Evolutionary conservation across 768 basidiomycete genomes (phyloP), one percentile per base, ranked within the genome.

Genomic region (Tubosaeta sp.): DNA sequence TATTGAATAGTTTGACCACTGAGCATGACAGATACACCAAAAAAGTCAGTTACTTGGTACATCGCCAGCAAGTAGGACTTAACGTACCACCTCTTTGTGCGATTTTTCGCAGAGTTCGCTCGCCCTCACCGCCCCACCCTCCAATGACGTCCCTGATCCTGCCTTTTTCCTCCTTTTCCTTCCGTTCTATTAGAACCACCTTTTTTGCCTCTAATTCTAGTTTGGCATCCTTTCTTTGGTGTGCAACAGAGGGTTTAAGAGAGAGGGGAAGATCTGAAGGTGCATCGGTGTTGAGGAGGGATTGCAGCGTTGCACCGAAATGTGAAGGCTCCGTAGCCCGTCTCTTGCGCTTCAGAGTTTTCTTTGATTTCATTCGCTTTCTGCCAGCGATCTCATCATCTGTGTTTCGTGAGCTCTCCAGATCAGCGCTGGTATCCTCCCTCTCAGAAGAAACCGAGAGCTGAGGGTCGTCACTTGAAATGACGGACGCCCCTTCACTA

Each of bases 1-100:
- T 82, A 59, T 93, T 93, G 73, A 93, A 93, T 14, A 93, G 72
- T 61, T 87, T 83, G n/a, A 93, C 89, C 41, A 93, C 90, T 80
- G 47, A 5, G 52, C 13, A 9, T 12, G 32, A 27, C 30, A 51
- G 29, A 35, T 18, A 14, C 36, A 49, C 50, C 31, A 46, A 29
- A 27, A 45, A 25, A 18, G 46, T 21, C 3, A 11, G 36, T 6
- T 14, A 16, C 35, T 22, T 16, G 14, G n/a, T 16, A n/a, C n/a
- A n/a, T n/a, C n/a, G n/a, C n/a, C n/a, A n/a, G 27, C 9, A 6
- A 42, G 44, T 25, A 16, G 21, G 30, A 31, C 36, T 34, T 12
- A 18, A 59, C 79, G 45, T 65, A 88, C 88, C 88, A 69, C 88
- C 88, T 65, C 88, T 75, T 71, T 86, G 96, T 56, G 85, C 95